Conservation (phyloP, 495 filamentous ascomycete species). For the Aspergillus sclerotiicarbonarius region DNA sequence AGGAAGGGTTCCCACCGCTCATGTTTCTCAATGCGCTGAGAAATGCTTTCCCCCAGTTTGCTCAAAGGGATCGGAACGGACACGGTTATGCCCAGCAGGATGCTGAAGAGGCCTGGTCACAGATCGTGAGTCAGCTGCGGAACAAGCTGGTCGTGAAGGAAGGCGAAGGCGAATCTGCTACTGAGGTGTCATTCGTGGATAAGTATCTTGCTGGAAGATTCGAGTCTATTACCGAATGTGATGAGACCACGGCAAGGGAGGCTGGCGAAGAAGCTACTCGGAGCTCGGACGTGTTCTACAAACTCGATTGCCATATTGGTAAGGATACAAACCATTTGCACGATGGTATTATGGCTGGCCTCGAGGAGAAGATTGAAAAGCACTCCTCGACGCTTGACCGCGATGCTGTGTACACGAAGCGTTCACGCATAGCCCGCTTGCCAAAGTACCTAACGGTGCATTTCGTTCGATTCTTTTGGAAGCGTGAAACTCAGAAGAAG, state of each 20-base stretch:
- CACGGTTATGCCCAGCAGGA: constrained; percentile 92
- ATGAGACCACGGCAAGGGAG: constrained; percentile 75
- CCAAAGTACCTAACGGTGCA: constrained; percentile 96
- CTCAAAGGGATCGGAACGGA: constrained; percentile 75
- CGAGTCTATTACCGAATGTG: constrained; percentile 72
- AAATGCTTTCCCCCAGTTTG: constrained; percentile 87
- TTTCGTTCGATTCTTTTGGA: constrained; percentile 98
- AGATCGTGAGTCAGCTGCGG: constrained; percentile 84
- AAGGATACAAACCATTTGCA: constrained; percentile 80
- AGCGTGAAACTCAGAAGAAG: constrained; percentile 90
- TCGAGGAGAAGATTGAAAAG: constrained; percentile 91
- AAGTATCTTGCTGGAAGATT: constrained; percentile 85
- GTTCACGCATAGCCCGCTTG: constrained; percentile 78
- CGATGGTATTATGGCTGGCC: constrained; percentile 77
- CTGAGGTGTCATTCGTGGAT: constrained; percentile 74
- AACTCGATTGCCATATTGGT: constrained; percentile 93
- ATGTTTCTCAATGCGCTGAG: constrained; percentile 83
- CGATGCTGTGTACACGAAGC: constrained; percentile 83
- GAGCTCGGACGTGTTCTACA: constrained; percentile 75
- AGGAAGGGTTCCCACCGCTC: constrained; percentile 80
- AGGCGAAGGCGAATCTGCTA: constrained; percentile 39
- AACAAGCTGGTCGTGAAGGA: constrained; percentile 71
- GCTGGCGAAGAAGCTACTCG: constrained; percentile 66
- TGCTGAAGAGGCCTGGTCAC: constrained; percentile 97
- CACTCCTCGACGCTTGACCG: constrained; percentile 72